phyloP scores from a whole-genome alignment of 805 yeast genomes.

The Cyberlindnera japonica region DNA sequence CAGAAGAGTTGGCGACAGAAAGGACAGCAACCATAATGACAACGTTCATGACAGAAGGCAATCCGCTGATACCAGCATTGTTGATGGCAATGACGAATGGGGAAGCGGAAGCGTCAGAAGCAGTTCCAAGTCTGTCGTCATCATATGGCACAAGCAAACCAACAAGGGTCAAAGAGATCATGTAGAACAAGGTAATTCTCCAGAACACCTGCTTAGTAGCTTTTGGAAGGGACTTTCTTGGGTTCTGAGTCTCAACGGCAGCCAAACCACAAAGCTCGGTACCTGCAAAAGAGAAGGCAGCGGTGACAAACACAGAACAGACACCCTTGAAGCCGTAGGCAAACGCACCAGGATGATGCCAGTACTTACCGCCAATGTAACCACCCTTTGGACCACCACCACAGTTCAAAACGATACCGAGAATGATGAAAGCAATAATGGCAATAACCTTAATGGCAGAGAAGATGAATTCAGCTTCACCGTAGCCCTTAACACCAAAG shows the following conservation, averaged over 20 bases:
- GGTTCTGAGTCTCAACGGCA: constrained; percentile 74
- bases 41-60: constrained; percentile 48
- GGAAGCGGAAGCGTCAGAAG: constrained; percentile 48
- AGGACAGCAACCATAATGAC: constrained; percentile 51
- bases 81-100: constrained; percentile 58
- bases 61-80: constrained; percentile 46
- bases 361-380: constrained; percentile 53
- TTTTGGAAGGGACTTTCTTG: constrained; percentile 63
- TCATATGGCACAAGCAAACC: constrained; percentile 62
- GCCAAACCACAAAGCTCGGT: constrained; percentile 81
- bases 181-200: constrained; percentile 56
- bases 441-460: constrained; percentile 67
- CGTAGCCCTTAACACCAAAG: constrained; percentile 52
- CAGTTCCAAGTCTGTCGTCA: constrained; percentile 57
- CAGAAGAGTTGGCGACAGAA: constrained; percentile 51
- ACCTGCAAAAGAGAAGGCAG: constrained; percentile 75
- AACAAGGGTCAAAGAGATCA: constrained; percentile 61
- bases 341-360: constrained; percentile 47
- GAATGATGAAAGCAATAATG: constrained; percentile 62
- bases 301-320: constrained; percentile 46
- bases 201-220: constrained; percentile 71
- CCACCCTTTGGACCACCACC: constrained; percentile 79
- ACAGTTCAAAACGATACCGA: constrained; percentile 73
- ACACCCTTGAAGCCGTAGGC: constrained; percentile 70
- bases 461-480: constrained; percentile 52